Evolutionary conservation across 306 rosid genomes (phyloP), one percentile per base, ranked within the genome.

Genomic region (Glycine latifolia): DNA sequence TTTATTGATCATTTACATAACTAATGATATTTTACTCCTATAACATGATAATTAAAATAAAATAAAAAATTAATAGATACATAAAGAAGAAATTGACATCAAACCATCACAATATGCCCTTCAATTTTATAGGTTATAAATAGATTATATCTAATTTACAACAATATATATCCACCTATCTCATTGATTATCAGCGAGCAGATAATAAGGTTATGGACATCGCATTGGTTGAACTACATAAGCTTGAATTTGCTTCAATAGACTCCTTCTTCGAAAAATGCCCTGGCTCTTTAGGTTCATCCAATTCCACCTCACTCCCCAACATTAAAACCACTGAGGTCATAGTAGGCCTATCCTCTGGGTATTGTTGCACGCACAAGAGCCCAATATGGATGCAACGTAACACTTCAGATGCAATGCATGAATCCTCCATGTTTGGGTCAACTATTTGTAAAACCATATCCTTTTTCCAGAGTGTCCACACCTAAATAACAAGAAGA

Each of bases 371-470:
- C 20, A 84, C 80, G 6, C 92, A 84, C 48, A 89, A 70, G 5
- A 87, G 82, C 46, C 87, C 44, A 44, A 86, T n/a, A 12, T 87
- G 90, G 63, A 89, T 75, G 79, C 84, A 85, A 2, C 86, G 87
- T 50, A 89, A 6, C 1, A 85, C 77, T 9, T 87, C 83, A 2
- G 84, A 65, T 0, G 2, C 17, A 68, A 31, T 6, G 3, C 20
- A 44, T 1, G 87, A 66, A 3, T 77, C 75, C 43, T 46, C 70
- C 0, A 89, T 15, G 46, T 63, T 65, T 55, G 62, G 33, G 5
- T 89, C 86, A 4, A 89, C 44, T 33, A 87, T 13, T 5, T 85
- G 84, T 49, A 80, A 16, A 0, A 85, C 76, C 15, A 44, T 60
- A 0, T 59, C 87, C 26, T 50, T 78, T 33, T 81, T 81, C 90